Percentiles rank a stretch among this genome's conserved stretches.
These are phyloP conservation scores for Fomitopsis pulvina DNA, from an alignment of 768 basidiomycete genomes.

Conservation along the genomic window DNA sequence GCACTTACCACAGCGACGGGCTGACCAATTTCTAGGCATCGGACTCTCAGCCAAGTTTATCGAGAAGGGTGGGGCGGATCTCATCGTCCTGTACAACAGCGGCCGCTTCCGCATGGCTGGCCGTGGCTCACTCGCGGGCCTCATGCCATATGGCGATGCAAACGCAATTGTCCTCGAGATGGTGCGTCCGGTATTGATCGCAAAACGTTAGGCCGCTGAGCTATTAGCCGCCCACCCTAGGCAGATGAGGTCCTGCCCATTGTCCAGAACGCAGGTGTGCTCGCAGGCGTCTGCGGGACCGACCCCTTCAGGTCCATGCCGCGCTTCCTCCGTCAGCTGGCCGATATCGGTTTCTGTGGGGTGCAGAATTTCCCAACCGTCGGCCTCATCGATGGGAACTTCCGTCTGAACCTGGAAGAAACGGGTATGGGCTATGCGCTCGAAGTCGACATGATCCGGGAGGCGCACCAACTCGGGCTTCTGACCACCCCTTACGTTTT, in stretches of 20 bases:
- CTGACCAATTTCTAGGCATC: conserved; percentile 6
- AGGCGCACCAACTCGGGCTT: conserved; percentile 12
- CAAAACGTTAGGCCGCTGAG: neutral
- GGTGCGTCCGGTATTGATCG: conserved; percentile 1
- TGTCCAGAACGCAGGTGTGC: conserved; percentile 9
- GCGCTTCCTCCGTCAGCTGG: conserved; percentile 13
- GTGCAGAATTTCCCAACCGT: conserved; percentile 19
- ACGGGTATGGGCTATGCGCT: conserved; percentile 16
- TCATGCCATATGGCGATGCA: conserved; percentile 16
- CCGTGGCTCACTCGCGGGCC: conserved; percentile 10
- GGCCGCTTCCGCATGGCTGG: conserved; percentile 15
- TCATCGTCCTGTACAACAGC: conserved; percentile 16
- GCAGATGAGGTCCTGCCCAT: conserved; percentile 13
- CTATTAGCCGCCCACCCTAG: conserved; percentile 1
- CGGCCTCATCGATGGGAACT: conserved; percentile 15
- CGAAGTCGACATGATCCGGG: conserved; percentile 16
- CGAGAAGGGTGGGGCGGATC: conserved; percentile 14
- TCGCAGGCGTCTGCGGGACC: conserved; percentile 16
- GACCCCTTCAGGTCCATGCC: conserved; percentile 17
- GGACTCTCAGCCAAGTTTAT: conserved; percentile 14
- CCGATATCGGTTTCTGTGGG: conserved; percentile 14
- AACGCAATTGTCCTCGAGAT: conserved; percentile 13
- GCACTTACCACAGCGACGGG: neutral
- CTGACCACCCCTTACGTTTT: conserved; percentile 17
- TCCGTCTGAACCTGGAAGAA: conserved; percentile 17